Conservation (phyloP, 2,329 filamentous ascomycete genomes). For the Penicillium vulpinum region DNA sequence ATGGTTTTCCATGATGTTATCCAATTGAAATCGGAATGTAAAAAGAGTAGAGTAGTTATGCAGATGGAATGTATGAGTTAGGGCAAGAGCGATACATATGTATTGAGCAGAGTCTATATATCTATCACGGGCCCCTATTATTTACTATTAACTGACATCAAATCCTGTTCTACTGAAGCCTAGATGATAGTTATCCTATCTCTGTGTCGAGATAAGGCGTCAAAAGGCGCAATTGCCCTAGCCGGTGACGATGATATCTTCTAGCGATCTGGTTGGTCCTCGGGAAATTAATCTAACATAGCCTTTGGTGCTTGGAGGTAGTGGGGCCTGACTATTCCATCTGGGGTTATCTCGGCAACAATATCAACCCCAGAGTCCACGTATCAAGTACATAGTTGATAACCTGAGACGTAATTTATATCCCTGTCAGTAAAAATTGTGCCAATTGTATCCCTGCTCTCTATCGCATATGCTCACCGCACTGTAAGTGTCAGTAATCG, state of each 20-base stretch:
- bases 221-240: not conserved
- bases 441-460: too few species aligned
- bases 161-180: not conserved
- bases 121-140: not conserved
- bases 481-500: too few species aligned
- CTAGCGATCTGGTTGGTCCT: not conserved
- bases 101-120: not conserved
- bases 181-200: too few species aligned
- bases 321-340: not conserved
- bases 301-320: not conserved
- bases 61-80: not conserved
- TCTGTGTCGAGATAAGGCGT: not conserved
- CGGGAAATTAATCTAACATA: not conserved
- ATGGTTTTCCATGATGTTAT: not conserved
- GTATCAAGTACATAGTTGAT: not conserved
- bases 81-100: not conserved
- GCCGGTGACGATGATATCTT: not conserved
- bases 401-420: too few species aligned
- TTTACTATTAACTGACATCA: not conserved
- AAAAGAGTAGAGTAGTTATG: not conserved
- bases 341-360: not conserved
- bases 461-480: too few species aligned
- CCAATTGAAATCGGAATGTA: not conserved
- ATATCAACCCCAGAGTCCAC: not conserved
- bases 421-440: too few species aligned